These are phyloP conservation scores for Phytophthora chlamydospora DNA, from an alignment of 352 stramenopile species.

Conservation along the genomic window DNA sequence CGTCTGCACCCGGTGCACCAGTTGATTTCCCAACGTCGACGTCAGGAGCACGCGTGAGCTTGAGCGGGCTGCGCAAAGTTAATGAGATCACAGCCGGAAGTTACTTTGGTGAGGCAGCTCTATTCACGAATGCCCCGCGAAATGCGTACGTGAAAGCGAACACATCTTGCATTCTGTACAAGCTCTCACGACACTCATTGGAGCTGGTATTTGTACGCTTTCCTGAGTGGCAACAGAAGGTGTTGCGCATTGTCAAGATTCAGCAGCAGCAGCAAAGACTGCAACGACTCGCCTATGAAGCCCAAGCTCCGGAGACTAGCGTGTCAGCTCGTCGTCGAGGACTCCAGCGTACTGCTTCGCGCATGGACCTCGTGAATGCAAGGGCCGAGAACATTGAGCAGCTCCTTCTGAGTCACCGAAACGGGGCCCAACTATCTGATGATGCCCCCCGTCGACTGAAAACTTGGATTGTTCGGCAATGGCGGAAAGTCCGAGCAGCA, in stretches of 20 bases:
- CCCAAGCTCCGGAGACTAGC: constrained; percentile 35
- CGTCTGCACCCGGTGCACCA: not conserved
- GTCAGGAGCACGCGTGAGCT: constrained; percentile 15
- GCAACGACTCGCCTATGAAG: constrained; percentile 47
- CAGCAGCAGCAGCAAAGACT: constrained; percentile 67
- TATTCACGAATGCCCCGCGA: constrained; percentile 62
- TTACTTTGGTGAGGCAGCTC: constrained; percentile 64
- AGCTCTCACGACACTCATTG: constrained; percentile 56
- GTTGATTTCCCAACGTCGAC: constrained; percentile 11
- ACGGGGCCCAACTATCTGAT: constrained; percentile 6
- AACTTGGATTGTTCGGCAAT: constrained; percentile 20
- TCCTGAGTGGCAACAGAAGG: constrained; percentile 68
- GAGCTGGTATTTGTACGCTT: constrained; percentile 69
- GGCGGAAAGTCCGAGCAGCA: constrained; percentile 13
- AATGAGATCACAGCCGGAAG: constrained; percentile 63
- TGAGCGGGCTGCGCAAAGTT: constrained; percentile 49
- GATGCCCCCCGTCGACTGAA: constrained; percentile 14
- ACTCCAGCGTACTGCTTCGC: constrained; percentile 34
- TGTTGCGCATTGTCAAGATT: constrained; percentile 67
- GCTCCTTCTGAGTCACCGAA: constrained; percentile 43
- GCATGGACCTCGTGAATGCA: constrained; percentile 56
- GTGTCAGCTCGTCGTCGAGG: constrained; percentile 20
- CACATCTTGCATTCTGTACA: constrained; percentile 68
- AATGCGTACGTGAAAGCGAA: constrained; percentile 67
- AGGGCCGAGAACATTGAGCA: constrained; percentile 58